phyloP scores from a whole-genome alignment of 1,284 basidiomycete species.

The Ceraceosorus guamensis region DNA sequence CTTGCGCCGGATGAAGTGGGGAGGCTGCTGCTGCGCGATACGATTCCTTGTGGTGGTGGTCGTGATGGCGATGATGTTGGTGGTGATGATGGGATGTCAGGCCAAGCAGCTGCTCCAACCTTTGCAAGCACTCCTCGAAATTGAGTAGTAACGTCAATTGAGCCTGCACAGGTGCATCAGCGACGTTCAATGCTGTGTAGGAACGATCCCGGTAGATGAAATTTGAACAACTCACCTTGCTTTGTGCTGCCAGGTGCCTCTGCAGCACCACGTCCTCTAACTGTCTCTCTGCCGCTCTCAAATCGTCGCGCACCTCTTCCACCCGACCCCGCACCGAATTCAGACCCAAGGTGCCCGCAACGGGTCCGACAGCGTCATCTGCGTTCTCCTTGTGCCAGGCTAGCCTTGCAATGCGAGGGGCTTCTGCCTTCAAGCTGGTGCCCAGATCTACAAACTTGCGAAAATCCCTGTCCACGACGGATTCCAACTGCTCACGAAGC shows the following conservation, averaged over 20 bases:
- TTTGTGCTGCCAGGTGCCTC: background rate
- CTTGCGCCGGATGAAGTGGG: no score
- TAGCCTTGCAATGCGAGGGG: constrained; percentile 6
- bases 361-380: no score
- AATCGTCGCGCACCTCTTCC: constrained; percentile 1
- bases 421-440: constrained; percentile 3
- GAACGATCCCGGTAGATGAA: no score
- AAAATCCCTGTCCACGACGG: constrained; percentile 8
- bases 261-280: background rate
- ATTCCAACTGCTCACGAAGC: background rate
- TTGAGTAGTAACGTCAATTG: constrained; percentile 8
- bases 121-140: constrained; percentile 2
- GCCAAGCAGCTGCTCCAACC: constrained; percentile 12
- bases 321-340: background rate
- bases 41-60: no score
- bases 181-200: no score
- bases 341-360: no score
- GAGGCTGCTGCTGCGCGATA: no score
- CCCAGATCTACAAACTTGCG: constrained; percentile 6
- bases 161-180: background rate
- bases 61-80: no score
- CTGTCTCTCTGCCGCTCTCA: constrained; percentile 4
- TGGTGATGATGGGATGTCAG: background rate
- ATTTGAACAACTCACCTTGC: background rate
- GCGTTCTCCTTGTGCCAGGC: constrained; percentile 1